Evolutionary conservation across 192 early-diverging fungal genomes (phyloP), one percentile per base, ranked within the genome.

Genomic region (Chytriomyces confervae): DNA sequence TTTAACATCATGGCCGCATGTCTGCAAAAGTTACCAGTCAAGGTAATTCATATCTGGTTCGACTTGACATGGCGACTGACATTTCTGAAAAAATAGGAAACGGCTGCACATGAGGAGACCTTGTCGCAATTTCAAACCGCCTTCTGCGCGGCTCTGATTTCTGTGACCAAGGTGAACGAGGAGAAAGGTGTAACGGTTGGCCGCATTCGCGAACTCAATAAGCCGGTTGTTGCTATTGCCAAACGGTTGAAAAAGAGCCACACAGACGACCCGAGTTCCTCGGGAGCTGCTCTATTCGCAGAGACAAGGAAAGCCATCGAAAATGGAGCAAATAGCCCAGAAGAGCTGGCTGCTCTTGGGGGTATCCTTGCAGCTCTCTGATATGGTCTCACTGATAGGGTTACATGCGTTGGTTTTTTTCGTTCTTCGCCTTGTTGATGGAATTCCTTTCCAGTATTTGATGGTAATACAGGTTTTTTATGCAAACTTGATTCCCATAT

Each of bases 401-500:
- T 36, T 36, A 36, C 36, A 36, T 36, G 36, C 2, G 36, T 36
- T 36, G 36, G 36, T 36, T 36, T 36, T 36, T 36, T 36, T 36
- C 36, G 36, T 36, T 36, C 36, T 36, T 36, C 36, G 36, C 36
- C 36, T 36, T 36, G 36, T 36, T 13, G 53, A 57, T 57, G 16
- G 53, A 57, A 13, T 2, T 57, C 20, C 16, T 13, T 13, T 57
- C 53, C 13, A 57, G 13, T 57, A 57, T 20, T 13, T 57, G 13
- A 57, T 20, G 13, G 53, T n/a, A 57, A 57, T 57, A 57, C 13
- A 57, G 53, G 13, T 57, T 57, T n/a, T 57, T 86, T 69, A 87
- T 24, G 93, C 93, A 77, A 98, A 94, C 82, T 98, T 98, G 69
- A 98, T 91, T 46, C 96, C 96, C 80, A 92, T 86, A 67, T 93